Conservation (phyloP, 495 filamentous ascomycete species). For the Sporormia fimetaria region DNA sequence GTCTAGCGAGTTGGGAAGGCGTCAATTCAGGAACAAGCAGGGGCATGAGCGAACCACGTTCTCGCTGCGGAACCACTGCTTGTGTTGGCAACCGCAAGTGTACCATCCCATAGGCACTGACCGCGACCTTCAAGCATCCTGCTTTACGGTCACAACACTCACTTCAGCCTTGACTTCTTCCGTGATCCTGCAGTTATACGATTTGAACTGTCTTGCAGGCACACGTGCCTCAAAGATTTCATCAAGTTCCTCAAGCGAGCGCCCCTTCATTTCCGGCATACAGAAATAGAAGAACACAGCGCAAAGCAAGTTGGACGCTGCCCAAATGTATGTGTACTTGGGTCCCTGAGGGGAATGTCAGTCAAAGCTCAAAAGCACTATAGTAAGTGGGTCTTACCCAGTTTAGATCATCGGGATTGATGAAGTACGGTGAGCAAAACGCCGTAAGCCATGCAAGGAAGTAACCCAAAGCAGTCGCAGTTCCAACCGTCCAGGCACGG, state of each 20-base stretch:
- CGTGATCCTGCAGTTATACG: slow-evolving; percentile 16
- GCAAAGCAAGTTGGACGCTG: slow-evolving; percentile 27
- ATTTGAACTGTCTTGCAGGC: slow-evolving; percentile 13
- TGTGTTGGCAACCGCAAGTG: no score
- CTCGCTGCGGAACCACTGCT: no score
- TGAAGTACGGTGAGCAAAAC: slow-evolving; percentile 38
- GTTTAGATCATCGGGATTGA: slow-evolving; percentile 39
- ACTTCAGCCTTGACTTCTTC: no score
- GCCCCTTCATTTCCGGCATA: slow-evolving; percentile 18
- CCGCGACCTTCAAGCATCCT: no score
- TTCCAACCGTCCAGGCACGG: slow-evolving; percentile 42
- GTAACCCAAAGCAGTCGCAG: slow-evolving; percentile 40
- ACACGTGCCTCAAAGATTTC: slow-evolving; percentile 17
- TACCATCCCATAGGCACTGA: no score
- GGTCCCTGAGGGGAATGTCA: slow-evolving; percentile 13
- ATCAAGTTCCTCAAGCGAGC: slow-evolving; percentile 19
- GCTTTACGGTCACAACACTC: no score
- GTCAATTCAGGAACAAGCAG: no score
- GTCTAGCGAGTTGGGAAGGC: no score
- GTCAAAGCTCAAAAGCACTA: neutral
- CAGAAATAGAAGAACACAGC: slow-evolving; percentile 30
- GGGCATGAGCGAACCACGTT: no score
- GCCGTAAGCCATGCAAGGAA: slow-evolving; percentile 39
- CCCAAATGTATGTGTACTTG: slow-evolving; percentile 44
- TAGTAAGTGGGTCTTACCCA: slow-evolving; percentile 29